Evolutionary conservation across 805 yeast genomes (phyloP).

Genomic region (Suhomyces vadensis): DNA sequence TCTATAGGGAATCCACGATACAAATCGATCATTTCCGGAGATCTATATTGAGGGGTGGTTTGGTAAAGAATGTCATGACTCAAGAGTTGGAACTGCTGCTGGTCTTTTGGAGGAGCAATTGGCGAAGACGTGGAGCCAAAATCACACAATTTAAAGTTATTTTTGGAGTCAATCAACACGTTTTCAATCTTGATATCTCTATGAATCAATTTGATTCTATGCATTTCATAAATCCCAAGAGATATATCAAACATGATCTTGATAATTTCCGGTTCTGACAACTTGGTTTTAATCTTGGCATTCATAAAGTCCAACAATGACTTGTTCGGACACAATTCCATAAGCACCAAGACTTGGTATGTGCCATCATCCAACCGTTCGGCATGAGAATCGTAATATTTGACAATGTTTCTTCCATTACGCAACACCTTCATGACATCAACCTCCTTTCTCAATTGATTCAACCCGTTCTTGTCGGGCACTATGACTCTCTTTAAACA

Average conservation of each 20-base stretch:
- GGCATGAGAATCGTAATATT: conserved; percentile 76
- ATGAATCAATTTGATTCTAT: conserved; percentile 74
- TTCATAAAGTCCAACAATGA: conserved; percentile 93
- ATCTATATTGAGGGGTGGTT: conserved; percentile 93
- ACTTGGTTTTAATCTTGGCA: conserved; percentile 72
- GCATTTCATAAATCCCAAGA: conserved; percentile 83
- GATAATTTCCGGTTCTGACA: conserved; percentile 73
- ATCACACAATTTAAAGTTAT: conserved; percentile 82
- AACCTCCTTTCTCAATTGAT: conserved; percentile 68
- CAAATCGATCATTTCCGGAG: conserved; percentile 95
- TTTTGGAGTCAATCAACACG: conserved; percentile 71
- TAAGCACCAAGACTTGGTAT: conserved; percentile 85
- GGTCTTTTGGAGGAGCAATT: conserved; percentile 72
- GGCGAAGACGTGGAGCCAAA: conserved; percentile 84
- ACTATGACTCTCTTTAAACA: conserved; percentile 77
- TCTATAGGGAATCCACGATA: conserved; percentile 82
- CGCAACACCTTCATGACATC: conserved; percentile 72
- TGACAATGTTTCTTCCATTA: conserved; percentile 59
- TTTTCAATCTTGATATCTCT: conserved; percentile 94
- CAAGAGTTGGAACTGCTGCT: conserved; percentile 69
- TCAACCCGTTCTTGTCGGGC: conserved; percentile 66
- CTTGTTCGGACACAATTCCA: conserved; percentile 90
- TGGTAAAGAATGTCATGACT: conserved; percentile 85
- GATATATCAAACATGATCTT: conserved; percentile 82
- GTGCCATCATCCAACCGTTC: conserved; percentile 51